phyloP scores from a whole-genome alignment of 1,284 basidiomycete species.

The Sphaerobolus stellatus region DNA sequence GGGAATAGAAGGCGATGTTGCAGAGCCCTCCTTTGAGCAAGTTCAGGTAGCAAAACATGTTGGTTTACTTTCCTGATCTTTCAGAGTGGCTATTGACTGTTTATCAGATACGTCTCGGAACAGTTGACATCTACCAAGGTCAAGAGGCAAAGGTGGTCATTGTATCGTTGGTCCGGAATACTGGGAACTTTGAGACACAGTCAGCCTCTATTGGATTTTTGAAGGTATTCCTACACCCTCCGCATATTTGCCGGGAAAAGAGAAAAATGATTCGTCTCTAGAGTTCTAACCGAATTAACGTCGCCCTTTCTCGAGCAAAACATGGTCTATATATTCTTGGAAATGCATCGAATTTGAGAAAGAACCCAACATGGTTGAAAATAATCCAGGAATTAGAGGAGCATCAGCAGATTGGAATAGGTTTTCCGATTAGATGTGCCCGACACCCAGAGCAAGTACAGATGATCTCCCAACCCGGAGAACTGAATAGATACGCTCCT shows the following conservation, averaged over 20 bases:
- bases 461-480: constrained; percentile 50
- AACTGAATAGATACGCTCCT: constrained; percentile 53
- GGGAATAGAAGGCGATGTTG: constrained; percentile 37
- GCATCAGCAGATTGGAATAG: constrained; percentile 47
- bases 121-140: constrained; percentile 76
- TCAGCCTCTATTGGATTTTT: constrained; percentile 61
- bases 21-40: constrained; percentile 45
- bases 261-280: too few relatives aligned
- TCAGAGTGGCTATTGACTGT: too few relatives aligned
- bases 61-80: too few relatives aligned
- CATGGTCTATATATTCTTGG: constrained; percentile 73
- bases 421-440: constrained; percentile 57
- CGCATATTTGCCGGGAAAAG: too few relatives aligned
- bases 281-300: constrained; percentile 34
- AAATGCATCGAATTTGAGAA: constrained; percentile 53
- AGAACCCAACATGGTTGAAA: constrained; percentile 58
- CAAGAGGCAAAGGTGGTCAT: constrained; percentile 65
- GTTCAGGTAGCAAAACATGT: constrained; percentile 52
- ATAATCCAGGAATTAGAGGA: constrained; percentile 51
- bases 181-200: constrained; percentile 42
- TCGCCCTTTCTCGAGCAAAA: constrained; percentile 72
- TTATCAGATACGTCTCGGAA: constrained; percentile 64
- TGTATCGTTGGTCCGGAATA: constrained; percentile 68
- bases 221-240: too few relatives aligned
- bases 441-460: constrained; percentile 49